phyloP scores from a whole-genome alignment of 108 stramenopile genomes.

The Nitzschia sp. region DNA sequence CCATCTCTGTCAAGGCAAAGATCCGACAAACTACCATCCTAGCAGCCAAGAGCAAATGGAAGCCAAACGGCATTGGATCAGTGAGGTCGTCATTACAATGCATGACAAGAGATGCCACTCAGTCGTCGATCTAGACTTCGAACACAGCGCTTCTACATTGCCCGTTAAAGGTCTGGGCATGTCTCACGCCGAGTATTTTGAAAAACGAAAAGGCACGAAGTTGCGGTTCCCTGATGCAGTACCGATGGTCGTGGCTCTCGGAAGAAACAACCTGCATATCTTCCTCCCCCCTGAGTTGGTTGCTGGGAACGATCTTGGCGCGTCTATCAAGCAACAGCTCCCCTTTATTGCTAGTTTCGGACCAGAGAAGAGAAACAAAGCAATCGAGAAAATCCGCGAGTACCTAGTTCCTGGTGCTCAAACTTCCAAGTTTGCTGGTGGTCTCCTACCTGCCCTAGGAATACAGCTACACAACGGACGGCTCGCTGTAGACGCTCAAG shows the following conservation, averaged over 20 bases:
- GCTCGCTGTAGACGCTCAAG: conserved; percentile 36
- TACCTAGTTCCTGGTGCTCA: conserved; percentile 64
- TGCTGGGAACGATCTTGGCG: conserved; percentile 61
- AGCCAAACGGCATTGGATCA: conserved; percentile 43
- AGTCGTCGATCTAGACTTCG: conserved; percentile 48
- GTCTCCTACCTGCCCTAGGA: conserved; percentile 54
- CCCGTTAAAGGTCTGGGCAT: conserved; percentile 47
- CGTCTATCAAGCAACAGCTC: conserved; percentile 49
- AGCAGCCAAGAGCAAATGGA: conserved; percentile 11
- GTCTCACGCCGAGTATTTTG: conserved; percentile 62
- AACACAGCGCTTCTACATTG: conserved; percentile 47
- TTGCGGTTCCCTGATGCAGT: conserved; percentile 54
- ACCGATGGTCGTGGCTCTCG: conserved; percentile 61
- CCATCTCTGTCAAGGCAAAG: conserved; percentile 19
- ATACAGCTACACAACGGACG: conserved; percentile 38
- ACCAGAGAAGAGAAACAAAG: conserved; percentile 44
- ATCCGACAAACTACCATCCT: conserved; percentile 28
- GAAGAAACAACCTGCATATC: conserved; percentile 46
- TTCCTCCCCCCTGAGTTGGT: conserved; percentile 63
- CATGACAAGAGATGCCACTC: conserved; percentile 61
- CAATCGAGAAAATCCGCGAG: conserved; percentile 52
- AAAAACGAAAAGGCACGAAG: conserved; percentile 33
- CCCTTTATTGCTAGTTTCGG: conserved; percentile 69
- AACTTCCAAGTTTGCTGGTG: conserved; percentile 43
- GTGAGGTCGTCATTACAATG: conserved; percentile 59